Base-by-base conservation (phyloP, 441 rosid genomes). In the Populus hybrid region DNA sequence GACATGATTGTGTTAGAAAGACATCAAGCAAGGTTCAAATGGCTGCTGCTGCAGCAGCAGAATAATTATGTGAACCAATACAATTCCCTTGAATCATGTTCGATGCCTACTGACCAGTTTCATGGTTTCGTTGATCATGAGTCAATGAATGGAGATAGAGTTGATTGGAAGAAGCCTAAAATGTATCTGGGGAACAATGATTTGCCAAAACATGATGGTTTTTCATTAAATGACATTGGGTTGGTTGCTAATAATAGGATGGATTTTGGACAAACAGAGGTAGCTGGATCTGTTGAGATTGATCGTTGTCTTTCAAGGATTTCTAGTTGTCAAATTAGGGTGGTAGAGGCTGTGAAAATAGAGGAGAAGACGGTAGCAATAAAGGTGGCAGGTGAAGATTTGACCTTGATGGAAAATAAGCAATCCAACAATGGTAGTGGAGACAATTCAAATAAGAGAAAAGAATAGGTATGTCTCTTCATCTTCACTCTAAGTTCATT, bases 301-400 rank as follows among this genome's bases (percentile, higher is more conserved):
- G 83, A 83, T 79, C 83, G 79, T n/a, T 80, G 86, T 74, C 67
- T 84, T 72, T 82, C 88, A 42, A 80, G 84, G 59, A 87, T 85
- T 70, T 81, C 81, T 77, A 75, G 91, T 30, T 83, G 79, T 72
- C 86, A 82, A 8, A 74, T 73, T 68, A 80, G 74, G 63, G 82
- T 46, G 34, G 23, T 23, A 8, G 72, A 66, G 64, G 30, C 35
- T 2, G 24, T 69, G 1, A 71, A 24, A 71, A 64, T 38, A 75
- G 73, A 83, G 77, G 30, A 28, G 30, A 77, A 71, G 61, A 18
- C n/a, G 67, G 40, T 80, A 66, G 73, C 66, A 69, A 78, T 42
- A 10, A 42, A 67, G 38, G 78, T 78, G 30, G 82, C 76, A 67
- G 23, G 28, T 26, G 28, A 67, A 50, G 82, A 50, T 26, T 30